Base-by-base conservation (phyloP, 345 rosid species). In the Rhodamnia rubescens region DNA sequence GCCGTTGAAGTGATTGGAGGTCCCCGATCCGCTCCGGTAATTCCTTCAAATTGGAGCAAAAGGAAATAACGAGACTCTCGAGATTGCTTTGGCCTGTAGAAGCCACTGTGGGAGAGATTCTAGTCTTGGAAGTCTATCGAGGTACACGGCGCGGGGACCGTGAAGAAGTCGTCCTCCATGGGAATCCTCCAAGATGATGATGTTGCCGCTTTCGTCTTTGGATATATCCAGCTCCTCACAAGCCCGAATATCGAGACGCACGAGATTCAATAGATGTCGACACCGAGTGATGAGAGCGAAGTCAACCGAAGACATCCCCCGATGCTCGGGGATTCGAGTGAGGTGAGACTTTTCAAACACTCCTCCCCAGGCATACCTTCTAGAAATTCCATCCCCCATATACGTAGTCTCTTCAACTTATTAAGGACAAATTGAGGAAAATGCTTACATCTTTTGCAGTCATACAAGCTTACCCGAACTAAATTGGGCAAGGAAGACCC, bases 401-500 rank as follows among this genome's bases (percentile, higher is more conserved):
- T 29, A 0, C 9, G 3, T 20, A 53, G 56, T 0, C 4, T 1
- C 56, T 18, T 18, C 56, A 53, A 53, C 22, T 53, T 53, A 53
- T 18, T 53, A 16, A 53, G 24, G 8, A 21, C 55, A 53, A 36
- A 36, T 26, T 84, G 57, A 20, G 57, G 57, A n/a, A 15, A 16
- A 32, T 20, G 13, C 15, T 20, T 53, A 20, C 57, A 20, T 20
- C 11, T 54, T 7, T 1, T 0, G 26, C 57, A 54, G 2, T 3
- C 1, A 2, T 0, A 1, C 7, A 53, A 15, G 20, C 10, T 0
- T 21, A 54, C 0, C 57, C 0, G 2, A 6, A 20, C 57, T 20
- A 54, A 54, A 20, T 54, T 54, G 1, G 57, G 57, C 57, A 54
- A 54, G 26, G 57, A 54, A 54, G 9, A 20, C 4, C 3, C 8